phyloP scores from a whole-genome alignment of 2,329 filamentous ascomycete genomes.

The Zalaria sp. region DNA sequence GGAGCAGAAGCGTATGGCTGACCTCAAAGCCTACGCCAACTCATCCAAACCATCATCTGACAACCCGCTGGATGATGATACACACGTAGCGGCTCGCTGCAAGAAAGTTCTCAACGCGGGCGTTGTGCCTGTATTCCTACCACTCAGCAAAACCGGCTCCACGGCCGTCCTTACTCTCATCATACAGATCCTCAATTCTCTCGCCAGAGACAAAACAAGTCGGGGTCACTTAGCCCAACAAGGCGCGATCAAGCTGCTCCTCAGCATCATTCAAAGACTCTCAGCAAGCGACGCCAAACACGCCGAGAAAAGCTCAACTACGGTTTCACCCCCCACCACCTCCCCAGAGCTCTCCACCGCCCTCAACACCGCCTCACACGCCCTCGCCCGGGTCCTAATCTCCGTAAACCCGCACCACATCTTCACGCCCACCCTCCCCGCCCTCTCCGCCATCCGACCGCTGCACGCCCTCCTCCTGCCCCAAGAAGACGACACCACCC shows the following conservation, averaged over 20 bases:
- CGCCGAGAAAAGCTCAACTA: too few relatives aligned
- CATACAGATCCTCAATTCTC: slow-evolving; percentile 60
- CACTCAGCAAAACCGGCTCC: slow-evolving; percentile 49
- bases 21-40: slow-evolving; percentile 90
- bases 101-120: slow-evolving; percentile 65
- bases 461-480: slow-evolving; percentile 60
- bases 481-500: slow-evolving; percentile 42
- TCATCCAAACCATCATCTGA: slow-evolving; percentile 50
- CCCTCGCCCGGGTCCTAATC: slow-evolving; percentile 59
- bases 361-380: slow-evolving; percentile 3
- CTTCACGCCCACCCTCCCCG: slow-evolving; percentile 61
- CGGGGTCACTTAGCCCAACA: slow-evolving; percentile 79
- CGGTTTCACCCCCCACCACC: slow-evolving; percentile 19
- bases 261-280: slow-evolving; percentile 54
- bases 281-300: slow-evolving; percentile 13
- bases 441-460: slow-evolving; percentile 69
- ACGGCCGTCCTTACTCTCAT: slow-evolving; percentile 57
- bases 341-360: slow-evolving; percentile 24
- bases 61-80: slow-evolving; percentile 61
- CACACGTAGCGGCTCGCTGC: slow-evolving; percentile 63
- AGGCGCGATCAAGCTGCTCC: slow-evolving; percentile 75
- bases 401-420: slow-evolving; percentile 48
- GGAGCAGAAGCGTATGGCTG: slow-evolving; percentile 80
- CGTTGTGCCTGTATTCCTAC: slow-evolving; percentile 48
- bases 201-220: slow-evolving; percentile 60